These are phyloP conservation scores for Zancudomyces culisetae DNA, from an alignment of 371 early-diverging fungal species.

Conservation along the genomic window DNA sequence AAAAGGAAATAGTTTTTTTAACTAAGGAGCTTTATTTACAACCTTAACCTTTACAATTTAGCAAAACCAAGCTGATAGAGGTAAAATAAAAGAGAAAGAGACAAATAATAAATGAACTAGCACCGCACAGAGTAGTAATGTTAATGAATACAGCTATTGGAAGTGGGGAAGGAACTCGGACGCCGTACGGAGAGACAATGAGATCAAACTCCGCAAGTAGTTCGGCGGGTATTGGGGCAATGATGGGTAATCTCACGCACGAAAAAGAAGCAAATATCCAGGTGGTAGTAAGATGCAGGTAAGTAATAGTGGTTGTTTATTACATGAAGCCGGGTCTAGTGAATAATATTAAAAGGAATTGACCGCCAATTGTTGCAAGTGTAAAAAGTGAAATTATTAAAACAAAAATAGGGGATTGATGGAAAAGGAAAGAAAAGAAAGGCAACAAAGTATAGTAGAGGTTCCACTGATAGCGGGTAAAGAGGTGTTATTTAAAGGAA, in stretches of 20 bases:
- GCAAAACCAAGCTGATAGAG: too few species aligned
- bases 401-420: constrained; percentile 14
- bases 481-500: constrained; percentile 10
- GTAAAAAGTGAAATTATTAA: background rate
- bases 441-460: constrained; percentile 20
- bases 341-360: background rate
- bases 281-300: constrained; percentile 49
- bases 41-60: too few species aligned
- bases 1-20: too few species aligned
- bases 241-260: background rate
- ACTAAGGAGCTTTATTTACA: too few species aligned
- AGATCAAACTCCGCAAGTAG: too few species aligned
- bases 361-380: background rate
- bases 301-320: constrained; percentile 6
- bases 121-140: too few species aligned
- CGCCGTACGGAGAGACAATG: too few species aligned
- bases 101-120: too few species aligned
- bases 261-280: constrained; percentile 36
- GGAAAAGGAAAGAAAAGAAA: constrained; percentile 21
- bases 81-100: too few species aligned
- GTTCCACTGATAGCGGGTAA: constrained; percentile 21
- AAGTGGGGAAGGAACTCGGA: too few species aligned
- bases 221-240: too few species aligned
- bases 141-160: too few species aligned
- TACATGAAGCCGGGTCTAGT: background rate